Evolutionary conservation across 1,139 yeast genomes (phyloP), one percentile per base, ranked within the genome.

Genomic region (Blastobotrys arbuscula): DNA sequence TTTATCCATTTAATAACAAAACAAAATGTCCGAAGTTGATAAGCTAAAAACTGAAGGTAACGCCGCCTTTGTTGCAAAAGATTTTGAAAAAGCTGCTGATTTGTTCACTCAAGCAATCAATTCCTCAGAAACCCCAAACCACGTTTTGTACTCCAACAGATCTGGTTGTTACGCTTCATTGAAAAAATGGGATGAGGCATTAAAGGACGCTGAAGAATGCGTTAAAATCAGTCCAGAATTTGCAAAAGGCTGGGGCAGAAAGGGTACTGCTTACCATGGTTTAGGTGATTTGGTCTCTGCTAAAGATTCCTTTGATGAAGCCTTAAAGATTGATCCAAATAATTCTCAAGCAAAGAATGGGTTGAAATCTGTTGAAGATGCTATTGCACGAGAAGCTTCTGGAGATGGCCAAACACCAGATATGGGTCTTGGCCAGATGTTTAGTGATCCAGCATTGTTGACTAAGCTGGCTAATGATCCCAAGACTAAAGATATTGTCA

Each of bases 241-340:
- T 97, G 89, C 96, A 19, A 92, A 92, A 69, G 98, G 97, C 44
- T 86, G 84, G 74, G 84, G 82, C 62, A 84, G 99, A 70, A 84
- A 86, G 45, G 99, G 89, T 50, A 92, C 97, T 56, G 98, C 98
- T 31, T 81, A 84, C 50, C 84, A 76, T 60, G 98, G 98, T 15
- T 74, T 85, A 55, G 90, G 90, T 19, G 78, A 86, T 54, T 75
- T 81, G 52, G 88, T 66, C 24, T 63, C 64, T 34, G 75, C 76
- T 21, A 79, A 79, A 59, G 70, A 70, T 43, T 76, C 85, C 34
- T 94, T 89, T 68, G 75, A 82, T 56, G 82, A 84, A 66, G 96
- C 97, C 3, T 72, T 94, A 56, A 85, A 84, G 63, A 69, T 89
- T 56, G 98, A 94, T 59, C 76, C 95, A 21, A 52, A 72, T 51